phyloP scores from a whole-genome alignment of 2,329 filamentous ascomycete genomes.

The Alternaria brassicicola region DNA sequence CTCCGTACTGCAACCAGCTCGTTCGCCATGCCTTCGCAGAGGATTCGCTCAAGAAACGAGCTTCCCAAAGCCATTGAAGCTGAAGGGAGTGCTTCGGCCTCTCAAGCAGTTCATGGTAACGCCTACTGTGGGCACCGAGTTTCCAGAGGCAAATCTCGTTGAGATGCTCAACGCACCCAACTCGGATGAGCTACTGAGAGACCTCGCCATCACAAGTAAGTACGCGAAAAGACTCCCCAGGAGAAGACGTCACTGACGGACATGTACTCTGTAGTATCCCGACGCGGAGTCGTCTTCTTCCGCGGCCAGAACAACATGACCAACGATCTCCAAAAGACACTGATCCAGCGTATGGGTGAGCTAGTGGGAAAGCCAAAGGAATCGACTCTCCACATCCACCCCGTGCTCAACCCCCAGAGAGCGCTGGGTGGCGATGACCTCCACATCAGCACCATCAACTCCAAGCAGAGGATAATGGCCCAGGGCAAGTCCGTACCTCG shows the following conservation, averaged over 20 bases:
- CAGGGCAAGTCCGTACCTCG: constrained; percentile 7
- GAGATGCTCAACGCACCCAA: constrained; percentile 8
- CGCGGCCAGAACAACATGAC: constrained; percentile 3
- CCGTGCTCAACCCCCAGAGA: constrained; percentile 4
- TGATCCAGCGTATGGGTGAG: constrained; percentile 11
- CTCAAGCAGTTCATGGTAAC: constrained; percentile 9
- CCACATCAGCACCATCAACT: constrained; percentile 11
- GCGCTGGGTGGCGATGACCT: constrained; percentile 7
- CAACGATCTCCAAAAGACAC: constrained; percentile 7
- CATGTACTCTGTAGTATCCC: not conserved
- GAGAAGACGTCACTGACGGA: not conserved
- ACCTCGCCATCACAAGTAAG: constrained; percentile 9
- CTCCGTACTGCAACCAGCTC: not conserved
- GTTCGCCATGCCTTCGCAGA: constrained; percentile 6
- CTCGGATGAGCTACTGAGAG: constrained; percentile 8
- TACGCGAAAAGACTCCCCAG: not conserved
- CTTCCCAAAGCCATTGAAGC: constrained; percentile 7
- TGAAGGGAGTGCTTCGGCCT: constrained; percentile 9
- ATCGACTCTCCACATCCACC: constrained; percentile 7
- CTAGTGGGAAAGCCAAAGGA: constrained; percentile 6
- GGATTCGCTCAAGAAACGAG: constrained; percentile 10
- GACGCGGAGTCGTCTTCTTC: constrained; percentile 9
- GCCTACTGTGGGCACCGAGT: constrained; percentile 12
- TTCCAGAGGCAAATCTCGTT: constrained; percentile 10
- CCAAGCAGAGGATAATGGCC: constrained; percentile 3